Conservation (phyloP, 345 rosid genomes). For the Clarkia xantiana region DNA sequence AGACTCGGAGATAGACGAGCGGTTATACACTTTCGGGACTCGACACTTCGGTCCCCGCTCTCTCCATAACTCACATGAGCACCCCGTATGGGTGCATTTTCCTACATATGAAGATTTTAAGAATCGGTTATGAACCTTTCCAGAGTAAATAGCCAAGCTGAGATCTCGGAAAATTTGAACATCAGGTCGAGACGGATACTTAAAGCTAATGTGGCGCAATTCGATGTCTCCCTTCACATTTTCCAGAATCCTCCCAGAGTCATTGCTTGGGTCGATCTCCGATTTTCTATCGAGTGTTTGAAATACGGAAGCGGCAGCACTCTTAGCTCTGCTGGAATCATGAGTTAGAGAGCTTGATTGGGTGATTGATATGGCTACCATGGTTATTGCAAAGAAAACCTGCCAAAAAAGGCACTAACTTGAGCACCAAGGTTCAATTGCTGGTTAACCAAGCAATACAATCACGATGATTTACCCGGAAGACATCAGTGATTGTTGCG, state of each 20-base stretch:
- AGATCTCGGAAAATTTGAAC: slow-evolving; percentile 54
- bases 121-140: slow-evolving; percentile 12
- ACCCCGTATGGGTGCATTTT: too few relatives aligned
- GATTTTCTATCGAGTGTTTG: slow-evolving; percentile 17
- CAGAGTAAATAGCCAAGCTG: slow-evolving; percentile 19
- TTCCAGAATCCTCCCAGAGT: slow-evolving; percentile 30
- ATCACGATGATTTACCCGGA: slow-evolving; percentile 23
- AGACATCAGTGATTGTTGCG: slow-evolving; percentile 47
- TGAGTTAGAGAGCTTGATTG: slow-evolving; percentile 19
- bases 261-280: slow-evolving; percentile 17
- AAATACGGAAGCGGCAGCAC: slow-evolving; percentile 24
- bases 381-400: slow-evolving; percentile 26
- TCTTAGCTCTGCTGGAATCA: slow-evolving; percentile 18
- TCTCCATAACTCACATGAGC: too few relatives aligned
- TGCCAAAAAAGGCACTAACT: slow-evolving; percentile 1
- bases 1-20: too few relatives aligned
- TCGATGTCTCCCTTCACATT: slow-evolving; percentile 57
- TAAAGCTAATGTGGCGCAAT: slow-evolving; percentile 50
- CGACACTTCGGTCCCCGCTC: too few relatives aligned
- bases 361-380: slow-evolving; percentile 22
- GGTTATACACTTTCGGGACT: too few relatives aligned
- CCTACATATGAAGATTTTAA: background rate
- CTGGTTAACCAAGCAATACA: background rate
- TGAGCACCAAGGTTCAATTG: slow-evolving; percentile 1
- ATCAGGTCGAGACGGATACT: slow-evolving; percentile 64